phyloP scores from a whole-genome alignment of 2,329 filamentous ascomycete species.

The Beauveria varroae region DNA sequence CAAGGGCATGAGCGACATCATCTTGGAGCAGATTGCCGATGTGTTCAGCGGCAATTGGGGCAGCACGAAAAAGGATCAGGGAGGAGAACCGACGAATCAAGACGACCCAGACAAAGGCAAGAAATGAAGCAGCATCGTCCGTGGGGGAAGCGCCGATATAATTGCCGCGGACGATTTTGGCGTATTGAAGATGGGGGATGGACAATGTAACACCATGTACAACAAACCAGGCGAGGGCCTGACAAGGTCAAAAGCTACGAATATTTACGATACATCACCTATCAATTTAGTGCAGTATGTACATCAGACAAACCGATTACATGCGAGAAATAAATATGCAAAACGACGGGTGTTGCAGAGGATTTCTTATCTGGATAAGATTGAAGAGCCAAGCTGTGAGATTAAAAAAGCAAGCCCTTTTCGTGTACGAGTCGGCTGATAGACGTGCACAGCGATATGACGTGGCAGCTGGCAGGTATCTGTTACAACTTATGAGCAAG shows the following conservation, averaged over 20 bases:
- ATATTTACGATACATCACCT: background rate
- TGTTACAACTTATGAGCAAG: too few relatives aligned
- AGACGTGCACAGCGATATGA: too few relatives aligned
- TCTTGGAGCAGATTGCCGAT: conserved; percentile 49
- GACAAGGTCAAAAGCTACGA: background rate
- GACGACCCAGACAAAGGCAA: conserved; percentile 15
- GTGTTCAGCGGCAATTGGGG: conserved; percentile 37
- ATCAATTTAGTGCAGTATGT: background rate
- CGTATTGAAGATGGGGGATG: background rate
- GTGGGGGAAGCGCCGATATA: background rate
- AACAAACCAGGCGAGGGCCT: background rate
- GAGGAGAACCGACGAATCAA: conserved; percentile 13
- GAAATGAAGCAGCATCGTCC: conserved; percentile 12
- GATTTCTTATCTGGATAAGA: too few relatives aligned
- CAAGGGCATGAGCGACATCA: conserved; percentile 48
- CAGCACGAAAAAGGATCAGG: conserved; percentile 22
- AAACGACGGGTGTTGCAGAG: too few relatives aligned
- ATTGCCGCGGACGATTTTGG: background rate
- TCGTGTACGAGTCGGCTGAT: background rate
- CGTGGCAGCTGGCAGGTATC: too few relatives aligned
- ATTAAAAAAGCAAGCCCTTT: background rate
- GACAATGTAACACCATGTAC: conserved; percentile 7
- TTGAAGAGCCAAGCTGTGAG: background rate
- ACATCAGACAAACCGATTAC: background rate
- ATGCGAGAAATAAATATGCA: background rate